Conservation (phyloP, 139 green algal species). For the Chlamydomonas applanata region DNA sequence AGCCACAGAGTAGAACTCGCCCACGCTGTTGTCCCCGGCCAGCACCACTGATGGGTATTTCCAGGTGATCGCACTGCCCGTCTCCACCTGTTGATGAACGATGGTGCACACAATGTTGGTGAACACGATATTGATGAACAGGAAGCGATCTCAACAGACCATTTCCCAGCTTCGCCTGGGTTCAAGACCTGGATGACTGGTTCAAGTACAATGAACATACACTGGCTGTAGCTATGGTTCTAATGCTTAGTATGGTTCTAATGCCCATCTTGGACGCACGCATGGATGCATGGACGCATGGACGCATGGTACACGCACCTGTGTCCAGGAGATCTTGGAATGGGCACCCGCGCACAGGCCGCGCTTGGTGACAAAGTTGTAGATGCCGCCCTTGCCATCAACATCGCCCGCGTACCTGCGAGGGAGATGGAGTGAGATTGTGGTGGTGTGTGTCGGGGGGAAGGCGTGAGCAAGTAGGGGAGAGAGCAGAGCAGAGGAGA, state of each 20-base stretch:
- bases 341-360: slow-evolving; percentile 88
- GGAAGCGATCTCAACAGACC: not conserved
- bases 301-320: slow-evolving; percentile 58
- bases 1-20: slow-evolving; percentile 98
- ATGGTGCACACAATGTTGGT: not conserved
- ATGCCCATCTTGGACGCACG: no score
- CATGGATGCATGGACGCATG: no score
- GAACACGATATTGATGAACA: no score
- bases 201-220: no score
- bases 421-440: not conserved
- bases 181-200: no score
- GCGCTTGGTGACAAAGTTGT: slow-evolving; percentile 99
- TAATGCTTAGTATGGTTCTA: no score
- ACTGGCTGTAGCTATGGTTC: no score
- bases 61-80: slow-evolving; percentile 97
- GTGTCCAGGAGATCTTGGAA: slow-evolving; percentile 98
- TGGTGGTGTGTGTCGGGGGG: not conserved
- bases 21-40: slow-evolving; percentile 88
- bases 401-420: slow-evolving; percentile 88
- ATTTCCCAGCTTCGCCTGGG: no score
- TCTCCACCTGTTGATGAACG: slow-evolving; percentile 85
- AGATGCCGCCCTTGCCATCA: slow-evolving; percentile 92
- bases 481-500: not conserved
- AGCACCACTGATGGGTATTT: slow-evolving; percentile 97
- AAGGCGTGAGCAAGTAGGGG: no score